A percentile compares a stretch with the other conserved stretches of the same genome.
Evolutionary conservation across 495 filamentous ascomycete species (phyloP).

Genomic region (Glutinoglossum americanum): DNA sequence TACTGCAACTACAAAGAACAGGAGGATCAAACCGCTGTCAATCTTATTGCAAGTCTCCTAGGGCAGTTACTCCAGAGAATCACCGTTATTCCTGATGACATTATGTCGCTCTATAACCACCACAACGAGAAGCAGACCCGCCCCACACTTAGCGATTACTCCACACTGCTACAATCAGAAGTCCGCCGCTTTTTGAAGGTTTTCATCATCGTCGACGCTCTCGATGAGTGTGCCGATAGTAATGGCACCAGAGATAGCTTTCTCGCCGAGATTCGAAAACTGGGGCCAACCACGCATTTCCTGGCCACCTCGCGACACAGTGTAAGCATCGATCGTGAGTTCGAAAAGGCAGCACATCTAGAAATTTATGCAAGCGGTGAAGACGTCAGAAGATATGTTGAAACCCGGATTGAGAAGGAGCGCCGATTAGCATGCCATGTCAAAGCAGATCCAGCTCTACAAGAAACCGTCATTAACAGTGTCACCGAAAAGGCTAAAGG

Average conservation of each 20-base stretch:
- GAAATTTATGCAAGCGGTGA: constrained; percentile 13
- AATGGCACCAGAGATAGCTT: constrained; percentile 4
- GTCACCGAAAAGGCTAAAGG: constrained; percentile 10
- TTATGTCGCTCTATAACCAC: neutral
- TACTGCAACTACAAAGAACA: too few relatives aligned
- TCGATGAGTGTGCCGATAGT: constrained; percentile 14
- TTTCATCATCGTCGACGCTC: neutral
- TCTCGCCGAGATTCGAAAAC: constrained; percentile 4
- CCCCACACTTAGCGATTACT: neutral
- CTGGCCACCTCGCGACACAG: constrained; percentile 15
- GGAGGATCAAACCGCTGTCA: too few relatives aligned
- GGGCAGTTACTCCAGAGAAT: too few relatives aligned
- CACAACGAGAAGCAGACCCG: neutral
- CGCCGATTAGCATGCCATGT: constrained; percentile 6
- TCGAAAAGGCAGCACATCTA: constrained; percentile 5
- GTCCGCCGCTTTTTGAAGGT: neutral
- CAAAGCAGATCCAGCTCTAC: constrained; percentile 5
- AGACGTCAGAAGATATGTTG: constrained; percentile 16
- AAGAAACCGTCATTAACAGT: constrained; percentile 6
- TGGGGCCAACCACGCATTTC: constrained; percentile 5
- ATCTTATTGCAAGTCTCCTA: too few relatives aligned
- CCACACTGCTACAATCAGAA: neutral
- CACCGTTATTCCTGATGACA: neutral
- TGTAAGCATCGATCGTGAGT: constrained; percentile 5
- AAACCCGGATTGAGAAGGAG: constrained; percentile 6